Base-by-base conservation (phyloP, 257 asterid species). In the Leonotis leonurus region DNA sequence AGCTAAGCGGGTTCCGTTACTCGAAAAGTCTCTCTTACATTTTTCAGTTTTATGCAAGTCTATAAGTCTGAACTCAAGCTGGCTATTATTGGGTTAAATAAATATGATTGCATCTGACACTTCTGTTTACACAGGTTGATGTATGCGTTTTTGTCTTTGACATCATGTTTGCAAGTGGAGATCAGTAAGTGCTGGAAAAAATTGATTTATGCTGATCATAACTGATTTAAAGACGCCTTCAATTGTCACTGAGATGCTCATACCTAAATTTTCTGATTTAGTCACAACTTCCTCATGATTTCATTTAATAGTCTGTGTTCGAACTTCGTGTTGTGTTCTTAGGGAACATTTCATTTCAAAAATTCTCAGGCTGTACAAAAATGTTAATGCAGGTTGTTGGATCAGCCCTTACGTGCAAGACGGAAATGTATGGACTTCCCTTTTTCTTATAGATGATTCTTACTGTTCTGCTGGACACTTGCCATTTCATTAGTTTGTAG, bases 131-230 rank as follows among this genome's bases (percentile, higher is more conserved):
- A 84, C 89, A 90, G 97, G 93, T 90, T 61, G 95, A 81, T 63
- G 77, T 90, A 69, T 85, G 97, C 79, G 53, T 90, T 70, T 90
- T 90, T 73, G 82, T 77, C 72, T 90, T 90, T 56, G 97, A 90
- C 70, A 70, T 87, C 73, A 87, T 90, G 97, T 82, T 85, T 79
- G 81, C 87, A 59, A 82, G 82, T 59, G 97, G 96, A 72, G 74
- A 80, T 68, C 95, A 84, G 97, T 89, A 82, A 87, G 82, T 66
- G 64, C 62, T 70, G 33, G n/a, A n/a, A n/a, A n/a, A n/a, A n/a
- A n/a, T n/a, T n/a, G n/a, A n/a, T n/a, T n/a, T n/a, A n/a, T n/a
- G n/a, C n/a, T 24, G 14, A 59, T 43, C 60, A 16, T 40, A 25
- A 25, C 22, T 16, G 46, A 18, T 53, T 8, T 22, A 21, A 39